Evolutionary conservation across 2,329 filamentous ascomycete genomes (phyloP).

Genomic region (Ophiocordyceps camponoti-saundersi): DNA sequence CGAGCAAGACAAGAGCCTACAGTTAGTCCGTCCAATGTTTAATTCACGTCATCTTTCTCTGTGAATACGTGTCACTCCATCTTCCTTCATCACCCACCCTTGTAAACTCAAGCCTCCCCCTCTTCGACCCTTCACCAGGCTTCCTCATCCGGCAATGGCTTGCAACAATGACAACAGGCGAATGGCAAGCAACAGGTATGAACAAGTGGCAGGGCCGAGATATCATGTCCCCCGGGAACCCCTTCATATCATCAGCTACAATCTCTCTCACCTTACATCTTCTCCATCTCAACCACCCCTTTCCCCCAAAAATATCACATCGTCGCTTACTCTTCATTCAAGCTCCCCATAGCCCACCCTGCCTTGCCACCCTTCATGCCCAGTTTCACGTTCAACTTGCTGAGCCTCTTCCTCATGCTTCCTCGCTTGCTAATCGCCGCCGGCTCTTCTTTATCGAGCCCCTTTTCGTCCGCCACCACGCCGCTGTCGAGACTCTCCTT

Average conservation of each 20-base stretch:
- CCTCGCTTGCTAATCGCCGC: conserved; percentile 28
- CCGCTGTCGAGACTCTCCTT: conserved; percentile 13
- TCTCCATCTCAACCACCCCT: background rate
- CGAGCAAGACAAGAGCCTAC: no score
- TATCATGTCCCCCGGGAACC: background rate
- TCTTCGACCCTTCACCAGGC: no score
- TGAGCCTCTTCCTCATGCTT: conserved; percentile 63
- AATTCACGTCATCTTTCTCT: no score
- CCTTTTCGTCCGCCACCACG: conserved; percentile 7
- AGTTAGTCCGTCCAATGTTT: no score
- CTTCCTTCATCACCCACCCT: no score
- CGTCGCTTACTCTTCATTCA: conserved; percentile 33
- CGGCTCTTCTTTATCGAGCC: conserved; percentile 13
- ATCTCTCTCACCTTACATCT: background rate
- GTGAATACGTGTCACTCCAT: no score
- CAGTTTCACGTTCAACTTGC: conserved; percentile 58
- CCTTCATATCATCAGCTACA: background rate
- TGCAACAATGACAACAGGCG: background rate
- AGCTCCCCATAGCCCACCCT: conserved; percentile 31
- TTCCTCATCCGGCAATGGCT: no score
- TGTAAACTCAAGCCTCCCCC: no score
- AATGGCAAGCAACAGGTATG: background rate
- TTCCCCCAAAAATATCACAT: background rate
- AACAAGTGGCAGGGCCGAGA: no score
- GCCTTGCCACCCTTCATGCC: conserved; percentile 50